Percentiles rank a stretch among this genome's conserved stretches.
Conservation (phyloP, 2,329 filamentous ascomycete species). For the Beauveria scarabaeidicola region DNA sequence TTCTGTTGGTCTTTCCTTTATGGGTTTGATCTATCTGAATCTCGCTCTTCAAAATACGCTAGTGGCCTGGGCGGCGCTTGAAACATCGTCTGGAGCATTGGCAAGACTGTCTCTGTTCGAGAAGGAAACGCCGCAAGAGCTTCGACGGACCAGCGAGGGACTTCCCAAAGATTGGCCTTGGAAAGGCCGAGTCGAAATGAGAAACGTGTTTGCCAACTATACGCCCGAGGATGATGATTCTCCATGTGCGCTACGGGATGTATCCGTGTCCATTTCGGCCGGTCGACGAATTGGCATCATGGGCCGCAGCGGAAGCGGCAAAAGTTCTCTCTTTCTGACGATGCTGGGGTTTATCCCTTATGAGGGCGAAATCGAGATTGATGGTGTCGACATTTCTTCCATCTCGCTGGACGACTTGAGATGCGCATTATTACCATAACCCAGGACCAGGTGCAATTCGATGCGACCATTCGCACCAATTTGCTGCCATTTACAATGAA, state of each 20-base stretch:
- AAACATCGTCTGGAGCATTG: background rate
- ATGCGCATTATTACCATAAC: slow-evolving; percentile 13
- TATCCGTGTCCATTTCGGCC: background rate
- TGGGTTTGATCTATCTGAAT: background rate
- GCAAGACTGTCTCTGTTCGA: background rate
- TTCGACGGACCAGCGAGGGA: background rate
- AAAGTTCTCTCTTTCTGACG: background rate
- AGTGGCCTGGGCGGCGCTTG: background rate
- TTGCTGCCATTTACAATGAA: background rate
- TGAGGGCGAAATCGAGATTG: background rate
- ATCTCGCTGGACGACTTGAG: background rate
- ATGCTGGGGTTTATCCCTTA: background rate
- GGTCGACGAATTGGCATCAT: background rate
- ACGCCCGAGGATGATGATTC: background rate
- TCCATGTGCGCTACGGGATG: background rate
- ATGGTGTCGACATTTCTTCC: background rate
- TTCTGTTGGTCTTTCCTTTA: background rate
- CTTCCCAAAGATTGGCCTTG: background rate
- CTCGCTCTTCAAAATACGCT: background rate
- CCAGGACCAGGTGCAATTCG: slow-evolving; percentile 15
- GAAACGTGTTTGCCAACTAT: background rate
- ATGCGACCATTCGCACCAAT: background rate
- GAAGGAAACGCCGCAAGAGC: background rate
- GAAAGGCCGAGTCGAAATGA: background rate
- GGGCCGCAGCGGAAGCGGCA: background rate